Base-by-base conservation (phyloP, 2,329 filamentous ascomycete genomes). In the Pseudomassariella vexata region DNA sequence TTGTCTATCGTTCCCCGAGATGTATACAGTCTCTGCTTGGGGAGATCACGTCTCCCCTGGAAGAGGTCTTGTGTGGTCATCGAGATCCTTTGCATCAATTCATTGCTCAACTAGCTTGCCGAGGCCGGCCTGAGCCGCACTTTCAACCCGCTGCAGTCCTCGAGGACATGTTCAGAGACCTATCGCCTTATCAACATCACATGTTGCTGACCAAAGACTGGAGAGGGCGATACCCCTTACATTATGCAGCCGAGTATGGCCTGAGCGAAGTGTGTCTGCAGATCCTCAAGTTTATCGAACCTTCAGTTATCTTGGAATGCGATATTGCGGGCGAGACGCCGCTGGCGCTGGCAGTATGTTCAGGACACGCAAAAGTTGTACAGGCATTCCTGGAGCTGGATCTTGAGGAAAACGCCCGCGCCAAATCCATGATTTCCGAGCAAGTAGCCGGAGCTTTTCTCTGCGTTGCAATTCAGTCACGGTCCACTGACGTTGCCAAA, bases 131-230 rank as follows among this genome's bases (percentile, higher is more conserved):
- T n/a, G 15, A 11, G 9, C 6, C 21, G 10, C 18, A 15, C 6
- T 18, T 17, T 8, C 10, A 10, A 19, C 14, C 11, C 9, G 9
- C 26, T 9, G 29, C 25, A 3, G 6, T 21, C 5, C 28, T 35
- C 16, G 32, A 19, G 11, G 28, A 35, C 8, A 30, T 30, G 5
- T 26, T 38, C 18, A 25, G 32, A 10, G 32, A 38, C 10, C 20
- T 38, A 6, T 38, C 36, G 4, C 36, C 36, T 11, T 38, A 33
- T 16, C 36, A 38, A 25, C 36, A 35, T 26, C 36, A 38, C 15
- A 35, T 38, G 15, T 19, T 38, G 14, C 22, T 35, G 11, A 26
- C 19, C 15, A 35, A 27, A 12, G 36, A 38, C 25, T 38, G 36
- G 36, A 29, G 36, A 25, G 12, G 27, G n/a, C 36, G 36, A 1